A percentile compares a stretch with the other conserved stretches of the same genome.
Evolutionary conservation across 192 early-diverging fungal species (phyloP).

Genomic region (Coemansia sp.): DNA sequence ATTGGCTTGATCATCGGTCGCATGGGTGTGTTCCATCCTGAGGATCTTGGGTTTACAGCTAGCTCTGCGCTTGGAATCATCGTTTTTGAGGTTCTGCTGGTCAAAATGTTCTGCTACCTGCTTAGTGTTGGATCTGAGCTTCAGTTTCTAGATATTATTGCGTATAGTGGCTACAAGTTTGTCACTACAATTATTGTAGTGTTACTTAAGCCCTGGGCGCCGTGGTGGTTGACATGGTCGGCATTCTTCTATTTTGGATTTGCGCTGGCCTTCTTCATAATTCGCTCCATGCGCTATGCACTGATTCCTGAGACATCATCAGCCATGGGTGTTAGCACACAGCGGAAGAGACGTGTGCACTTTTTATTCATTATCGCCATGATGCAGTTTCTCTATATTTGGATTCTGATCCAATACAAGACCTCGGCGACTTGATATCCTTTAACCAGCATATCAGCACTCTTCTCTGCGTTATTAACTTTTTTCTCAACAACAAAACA

Average conservation of each 20-base stretch:
- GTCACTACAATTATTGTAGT: constrained; percentile 66
- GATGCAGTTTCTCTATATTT: constrained; percentile 79
- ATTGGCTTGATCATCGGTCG: constrained; percentile 69
- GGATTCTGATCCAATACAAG: constrained; percentile 67
- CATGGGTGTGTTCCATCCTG: constrained; percentile 76
- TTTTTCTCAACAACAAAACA: not conserved
- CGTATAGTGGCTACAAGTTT: constrained; percentile 95
- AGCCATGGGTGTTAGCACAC: constrained; percentile 60
- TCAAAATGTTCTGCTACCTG: constrained; percentile 84
- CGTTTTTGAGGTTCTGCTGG: constrained; percentile 76
- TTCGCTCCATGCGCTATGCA: constrained; percentile 72
- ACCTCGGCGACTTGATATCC: constrained; percentile 16
- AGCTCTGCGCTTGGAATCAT: constrained; percentile 80
- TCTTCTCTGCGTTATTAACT: not conserved
- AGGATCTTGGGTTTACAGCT: constrained; percentile 79
- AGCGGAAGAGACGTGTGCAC: constrained; percentile 80
- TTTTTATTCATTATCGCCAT: constrained; percentile 85
- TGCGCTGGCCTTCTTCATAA: constrained; percentile 84
- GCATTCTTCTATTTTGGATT: constrained; percentile 74
- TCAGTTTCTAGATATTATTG: constrained; percentile 79
- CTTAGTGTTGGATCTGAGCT: constrained; percentile 82
- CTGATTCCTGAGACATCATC: constrained; percentile 69
- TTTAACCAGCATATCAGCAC: not conserved
- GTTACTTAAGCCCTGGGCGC: constrained; percentile 53
- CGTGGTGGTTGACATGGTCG: constrained; percentile 62